phyloP scores from a whole-genome alignment of 1,284 basidiomycete species.

The Ceratobasidium sp. region DNA sequence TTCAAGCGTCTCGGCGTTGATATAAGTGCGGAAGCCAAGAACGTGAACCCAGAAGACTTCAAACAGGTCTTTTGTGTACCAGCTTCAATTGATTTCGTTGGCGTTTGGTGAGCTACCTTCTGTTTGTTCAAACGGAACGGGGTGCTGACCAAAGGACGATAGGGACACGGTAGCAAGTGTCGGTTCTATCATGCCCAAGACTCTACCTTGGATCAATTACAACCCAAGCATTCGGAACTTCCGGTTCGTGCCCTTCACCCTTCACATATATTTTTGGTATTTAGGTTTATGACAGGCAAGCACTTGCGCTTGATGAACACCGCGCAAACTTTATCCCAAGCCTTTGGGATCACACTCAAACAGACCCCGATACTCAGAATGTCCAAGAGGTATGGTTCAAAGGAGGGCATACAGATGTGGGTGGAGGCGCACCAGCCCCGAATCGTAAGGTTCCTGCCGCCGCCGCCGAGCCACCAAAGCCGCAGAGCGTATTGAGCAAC shows the following conservation, averaged over 20 bases:
- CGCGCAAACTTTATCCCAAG: constrained; percentile 53
- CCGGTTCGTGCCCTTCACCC: neutral
- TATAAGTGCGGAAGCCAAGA: neutral
- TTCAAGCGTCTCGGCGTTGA: neutral
- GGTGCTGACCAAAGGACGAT: no score
- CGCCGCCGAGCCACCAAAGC: neutral
- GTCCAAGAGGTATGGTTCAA: constrained; percentile 43
- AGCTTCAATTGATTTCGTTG: constrained; percentile 46
- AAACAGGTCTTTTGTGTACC: constrained; percentile 44
- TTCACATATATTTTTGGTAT: neutral
- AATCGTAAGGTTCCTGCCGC: no score
- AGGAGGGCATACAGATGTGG: constrained; percentile 42
- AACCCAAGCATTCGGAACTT: constrained; percentile 42
- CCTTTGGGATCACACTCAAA: constrained; percentile 19
- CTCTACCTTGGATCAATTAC: constrained; percentile 42
- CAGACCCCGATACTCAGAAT: neutral
- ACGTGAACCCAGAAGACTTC: constrained; percentile 39
- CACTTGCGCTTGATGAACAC: constrained; percentile 54
- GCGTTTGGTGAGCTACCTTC: constrained; percentile 46
- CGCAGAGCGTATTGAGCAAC: constrained; percentile 33
- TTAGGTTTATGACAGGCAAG: constrained; percentile 47
- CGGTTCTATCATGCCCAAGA: constrained; percentile 18
- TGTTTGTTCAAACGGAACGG: no score
- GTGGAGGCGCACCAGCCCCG: constrained; percentile 30
- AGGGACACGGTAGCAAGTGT: constrained; percentile 47